Percentiles rank a stretch among this genome's conserved stretches.
phyloP scores from a whole-genome alignment of 192 early-diverging fungal genomes.

The Rhizophagus prolifer region DNA sequence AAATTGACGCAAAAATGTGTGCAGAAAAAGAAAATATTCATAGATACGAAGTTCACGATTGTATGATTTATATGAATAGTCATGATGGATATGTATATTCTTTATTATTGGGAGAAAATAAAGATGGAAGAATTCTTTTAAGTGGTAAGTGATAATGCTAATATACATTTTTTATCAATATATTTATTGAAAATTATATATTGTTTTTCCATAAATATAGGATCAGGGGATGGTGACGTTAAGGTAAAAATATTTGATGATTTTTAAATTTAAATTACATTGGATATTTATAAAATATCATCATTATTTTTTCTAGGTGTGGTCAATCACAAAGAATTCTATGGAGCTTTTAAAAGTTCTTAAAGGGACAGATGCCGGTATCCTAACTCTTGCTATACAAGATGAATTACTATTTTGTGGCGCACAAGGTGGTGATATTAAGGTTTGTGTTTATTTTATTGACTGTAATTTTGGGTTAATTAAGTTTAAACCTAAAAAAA shows the following conservation, averaged over 20 bases:
- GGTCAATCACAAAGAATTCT: slow-evolving; percentile 31
- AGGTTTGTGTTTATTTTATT: slow-evolving; percentile 37
- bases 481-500: not conserved
- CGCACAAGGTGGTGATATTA: slow-evolving; percentile 69
- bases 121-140: slow-evolving; percentile 54
- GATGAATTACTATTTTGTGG: slow-evolving; percentile 74
- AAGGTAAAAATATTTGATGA: slow-evolving; percentile 47
- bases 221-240: slow-evolving; percentile 69
- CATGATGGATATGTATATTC: slow-evolving; percentile 77
- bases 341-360: slow-evolving; percentile 38
- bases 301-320: not conserved
- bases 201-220: slow-evolving; percentile 25
- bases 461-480: not conserved
- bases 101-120: slow-evolving; percentile 51
- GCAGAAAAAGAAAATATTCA: not conserved
- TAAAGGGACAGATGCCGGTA: slow-evolving; percentile 50
- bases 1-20: slow-evolving; percentile 40
- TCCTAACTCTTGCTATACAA: slow-evolving; percentile 62
- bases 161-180: not conserved
- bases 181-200: not conserved
- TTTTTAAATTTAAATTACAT: not conserved
- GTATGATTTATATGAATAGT: slow-evolving; percentile 55
- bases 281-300: not conserved
- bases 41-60: slow-evolving; percentile 59
- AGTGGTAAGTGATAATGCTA: slow-evolving; percentile 33